Conservation (phyloP, 2,329 filamentous ascomycete species). For the Helicocarpus griseus region DNA sequence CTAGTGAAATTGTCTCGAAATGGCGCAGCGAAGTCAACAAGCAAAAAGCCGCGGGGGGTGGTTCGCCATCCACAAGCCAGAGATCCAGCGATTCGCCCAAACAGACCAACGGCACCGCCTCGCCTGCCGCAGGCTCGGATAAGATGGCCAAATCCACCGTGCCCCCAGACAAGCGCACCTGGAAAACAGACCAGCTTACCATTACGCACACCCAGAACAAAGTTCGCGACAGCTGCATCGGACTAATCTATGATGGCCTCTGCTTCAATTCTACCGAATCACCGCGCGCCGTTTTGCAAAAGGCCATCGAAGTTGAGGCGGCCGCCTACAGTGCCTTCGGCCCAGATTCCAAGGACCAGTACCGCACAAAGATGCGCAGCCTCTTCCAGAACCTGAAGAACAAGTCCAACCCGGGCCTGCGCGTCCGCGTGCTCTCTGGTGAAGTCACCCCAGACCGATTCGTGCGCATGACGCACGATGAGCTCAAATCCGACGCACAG, state of each 20-base stretch:
- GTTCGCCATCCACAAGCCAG: constrained; percentile 28
- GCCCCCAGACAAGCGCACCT: constrained; percentile 66
- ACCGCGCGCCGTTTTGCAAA: constrained; percentile 56
- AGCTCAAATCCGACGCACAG: constrained; percentile 80
- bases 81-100: constrained; percentile 32
- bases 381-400: constrained; percentile 93
- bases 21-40: constrained; percentile 40
- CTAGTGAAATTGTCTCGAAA: constrained; percentile 74
- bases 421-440: constrained; percentile 63
- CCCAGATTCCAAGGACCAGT: constrained; percentile 60
- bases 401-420: constrained; percentile 71
- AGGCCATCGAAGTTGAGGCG: constrained; percentile 63
- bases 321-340: constrained; percentile 63
- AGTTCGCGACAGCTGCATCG: constrained; percentile 74
- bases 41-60: constrained; percentile 31
- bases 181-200: constrained; percentile 71
- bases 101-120: constrained; percentile 42
- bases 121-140: constrained; percentile 41
- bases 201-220: constrained; percentile 63
- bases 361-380: constrained; percentile 81
- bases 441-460: constrained; percentile 64
- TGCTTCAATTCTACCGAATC: constrained; percentile 54
- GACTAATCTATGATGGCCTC: constrained; percentile 87
- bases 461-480: constrained; percentile 78
- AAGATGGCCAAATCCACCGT: constrained; percentile 45